Evolutionary conservation across 1,284 basidiomycete genomes (phyloP), one percentile per base, ranked within the genome.

Genomic region (Naganishia cerealis): DNA sequence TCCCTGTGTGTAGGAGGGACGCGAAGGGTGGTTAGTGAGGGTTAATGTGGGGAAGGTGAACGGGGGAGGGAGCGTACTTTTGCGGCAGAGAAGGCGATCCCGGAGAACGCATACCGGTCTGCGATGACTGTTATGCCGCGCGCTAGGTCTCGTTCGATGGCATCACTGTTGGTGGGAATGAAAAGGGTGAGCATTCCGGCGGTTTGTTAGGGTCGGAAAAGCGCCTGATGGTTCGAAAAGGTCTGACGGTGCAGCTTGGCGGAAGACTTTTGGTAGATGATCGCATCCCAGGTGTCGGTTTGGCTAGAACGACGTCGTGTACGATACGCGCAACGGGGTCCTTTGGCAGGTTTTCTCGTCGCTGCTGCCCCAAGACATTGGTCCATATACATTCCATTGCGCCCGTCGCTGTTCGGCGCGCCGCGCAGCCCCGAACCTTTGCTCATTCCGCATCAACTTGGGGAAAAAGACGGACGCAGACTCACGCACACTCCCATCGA

Each of bases 71-170:
- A 21, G 67, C 76, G 39, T 57, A 84, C 86, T 79, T 98, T 98
- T 57, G 93, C 88, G 6, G 88, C 87, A 0, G 92, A 92, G 81
- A 97, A 99, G 1, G 94, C 94, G 71, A 95, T 90, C 0, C 95
- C 96, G 1, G 94, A 97, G 80, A 97, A 99, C 0, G 94, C 92
- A 78, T 99, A 99, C 43, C 96, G 87, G 79, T 99, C 95, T 74
- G 91, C 92, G 39, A 99, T 82, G 74, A 99, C 83, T 0, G 86
- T 86, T 8, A 87, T 88, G 0, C 94, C 94, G 0, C 81, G 76
- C 0, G 80, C 80, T 13, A 98, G 84, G 26, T 86, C 81, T 7
- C 81, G 76, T 65, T 86, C 82, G 59, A 94, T 92, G 0, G 82
- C 83, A 10, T 87, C 81, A 21, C 92, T 94, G 71, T 21, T 24